A percentile compares a stretch with the other conserved stretches of the same genome.
phyloP scores from a whole-genome alignment of 2,329 filamentous ascomycete species.

The Trichoderma endophyticum region DNA sequence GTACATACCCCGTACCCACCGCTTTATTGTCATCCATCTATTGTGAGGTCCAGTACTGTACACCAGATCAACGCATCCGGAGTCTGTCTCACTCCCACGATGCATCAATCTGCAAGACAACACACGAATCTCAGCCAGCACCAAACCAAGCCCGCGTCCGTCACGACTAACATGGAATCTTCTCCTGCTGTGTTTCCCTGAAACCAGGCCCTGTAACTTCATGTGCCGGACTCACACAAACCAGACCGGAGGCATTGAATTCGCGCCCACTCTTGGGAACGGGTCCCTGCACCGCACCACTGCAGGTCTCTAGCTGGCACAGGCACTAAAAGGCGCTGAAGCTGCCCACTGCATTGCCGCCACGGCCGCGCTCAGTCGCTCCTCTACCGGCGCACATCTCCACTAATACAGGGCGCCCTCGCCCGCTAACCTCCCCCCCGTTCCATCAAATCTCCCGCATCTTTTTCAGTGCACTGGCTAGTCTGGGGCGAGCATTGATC shows the following conservation, averaged over 20 bases:
- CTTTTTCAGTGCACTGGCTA: conserved; percentile 10
- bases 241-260: not conserved
- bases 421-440: conserved; percentile 7
- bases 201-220: conserved; percentile 10
- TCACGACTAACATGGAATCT: not conserved
- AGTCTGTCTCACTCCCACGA: not conserved
- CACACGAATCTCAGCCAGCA: not conserved
- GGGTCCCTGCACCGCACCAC: conserved; percentile 17
- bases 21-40: not conserved
- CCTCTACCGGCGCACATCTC: not conserved
- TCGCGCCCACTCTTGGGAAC: conserved; percentile 5
- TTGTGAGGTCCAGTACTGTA: not conserved
- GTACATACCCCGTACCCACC: not conserved
- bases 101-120: not conserved
- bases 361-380: conserved; percentile 5
- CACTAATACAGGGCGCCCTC: conserved; percentile 15
- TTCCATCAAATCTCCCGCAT: conserved; percentile 17
- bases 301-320: not conserved
- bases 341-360: conserved; percentile 8
- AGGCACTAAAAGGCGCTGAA: not conserved
- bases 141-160: not conserved
- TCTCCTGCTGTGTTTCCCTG: not conserved
- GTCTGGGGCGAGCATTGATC: conserved; percentile 16
- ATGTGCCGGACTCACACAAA: not conserved
- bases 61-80: not conserved